Percentiles rank a stretch among this genome's conserved stretches.
phyloP scores from a whole-genome alignment of 345 rosid genomes.

The Eucalyptus tenuipes region DNA sequence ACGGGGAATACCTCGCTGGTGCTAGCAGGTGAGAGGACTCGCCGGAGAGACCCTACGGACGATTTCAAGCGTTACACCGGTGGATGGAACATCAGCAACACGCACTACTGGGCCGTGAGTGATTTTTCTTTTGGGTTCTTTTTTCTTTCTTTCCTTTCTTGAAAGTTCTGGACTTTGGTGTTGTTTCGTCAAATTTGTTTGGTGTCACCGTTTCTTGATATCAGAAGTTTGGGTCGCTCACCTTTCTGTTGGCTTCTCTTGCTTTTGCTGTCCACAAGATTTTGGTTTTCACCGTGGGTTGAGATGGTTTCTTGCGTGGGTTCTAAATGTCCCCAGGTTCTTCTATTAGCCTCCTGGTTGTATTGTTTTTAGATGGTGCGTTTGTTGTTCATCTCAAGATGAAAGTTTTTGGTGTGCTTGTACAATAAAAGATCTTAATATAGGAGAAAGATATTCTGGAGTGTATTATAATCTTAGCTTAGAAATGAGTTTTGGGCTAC shows the following conservation, averaged over 20 bases:
- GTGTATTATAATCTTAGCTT: not conserved
- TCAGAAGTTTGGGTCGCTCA: not conserved
- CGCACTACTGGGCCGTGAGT: constrained; percentile 89
- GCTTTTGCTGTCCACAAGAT: not conserved
- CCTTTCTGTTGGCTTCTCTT: not conserved
- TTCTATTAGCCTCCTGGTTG: not conserved
- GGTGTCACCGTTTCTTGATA: not conserved
- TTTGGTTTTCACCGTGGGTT: not conserved
- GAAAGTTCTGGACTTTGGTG: not conserved
- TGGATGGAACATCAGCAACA: constrained; percentile 86
- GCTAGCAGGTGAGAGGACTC: constrained; percentile 66
- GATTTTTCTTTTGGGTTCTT: not conserved
- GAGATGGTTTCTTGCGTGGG: not conserved
- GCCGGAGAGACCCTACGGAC: constrained; percentile 52
- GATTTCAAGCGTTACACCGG: constrained; percentile 47
- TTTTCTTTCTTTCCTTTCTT: not conserved
- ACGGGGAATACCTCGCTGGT: constrained; percentile 35
- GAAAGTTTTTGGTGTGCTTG: not conserved
- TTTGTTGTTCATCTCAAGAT: not conserved
- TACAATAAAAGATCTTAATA: not conserved
- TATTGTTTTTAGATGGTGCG: not conserved
- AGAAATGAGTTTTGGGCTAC: not conserved
- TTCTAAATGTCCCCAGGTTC: not conserved
- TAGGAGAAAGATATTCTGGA: not conserved
- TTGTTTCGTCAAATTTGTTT: not conserved